Evolutionary conservation across 352 stramenopile species (phyloP).

Genomic region (Globisporangium carolinianum): DNA sequence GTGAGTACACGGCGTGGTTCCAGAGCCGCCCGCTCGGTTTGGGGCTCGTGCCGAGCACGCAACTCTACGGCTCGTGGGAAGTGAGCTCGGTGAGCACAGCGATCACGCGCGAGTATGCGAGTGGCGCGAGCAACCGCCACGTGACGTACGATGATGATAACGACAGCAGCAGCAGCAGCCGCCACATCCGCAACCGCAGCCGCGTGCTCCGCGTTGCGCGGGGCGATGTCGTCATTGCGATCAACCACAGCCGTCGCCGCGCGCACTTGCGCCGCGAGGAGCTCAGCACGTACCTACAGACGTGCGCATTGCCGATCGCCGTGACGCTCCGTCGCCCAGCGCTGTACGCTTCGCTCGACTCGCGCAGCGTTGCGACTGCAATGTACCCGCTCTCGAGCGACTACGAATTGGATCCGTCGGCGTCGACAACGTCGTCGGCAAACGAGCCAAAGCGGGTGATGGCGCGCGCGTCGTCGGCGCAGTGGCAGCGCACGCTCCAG

Average conservation of each 20-base stretch:
- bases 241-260: constrained; percentile 46
- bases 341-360: constrained; percentile 57
- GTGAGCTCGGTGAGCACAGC: constrained; percentile 37
- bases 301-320: constrained; percentile 44
- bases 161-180: too few species aligned
- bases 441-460: constrained; percentile 28
- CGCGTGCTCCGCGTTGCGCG: constrained; percentile 21
- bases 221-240: constrained; percentile 61
- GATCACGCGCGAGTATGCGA: constrained; percentile 1
- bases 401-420: constrained; percentile 17
- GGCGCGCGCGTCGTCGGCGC: constrained; percentile 46
- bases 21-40: constrained; percentile 56
- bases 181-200: not conserved
- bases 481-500: constrained; percentile 56
- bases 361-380: constrained; percentile 49
- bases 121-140: constrained; percentile 3
- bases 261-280: constrained; percentile 39
- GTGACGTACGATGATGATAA: constrained; percentile 2
- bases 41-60: constrained; percentile 69
- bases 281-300: constrained; percentile 35
- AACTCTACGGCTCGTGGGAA: constrained; percentile 76
- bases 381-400: constrained; percentile 70
- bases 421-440: constrained; percentile 10
- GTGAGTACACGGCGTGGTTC: constrained; percentile 70
- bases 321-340: constrained; percentile 59